Evolutionary conservation across 2,329 filamentous ascomycete genomes (phyloP).

Genomic region (Stagonosporopsis rhizophila): DNA sequence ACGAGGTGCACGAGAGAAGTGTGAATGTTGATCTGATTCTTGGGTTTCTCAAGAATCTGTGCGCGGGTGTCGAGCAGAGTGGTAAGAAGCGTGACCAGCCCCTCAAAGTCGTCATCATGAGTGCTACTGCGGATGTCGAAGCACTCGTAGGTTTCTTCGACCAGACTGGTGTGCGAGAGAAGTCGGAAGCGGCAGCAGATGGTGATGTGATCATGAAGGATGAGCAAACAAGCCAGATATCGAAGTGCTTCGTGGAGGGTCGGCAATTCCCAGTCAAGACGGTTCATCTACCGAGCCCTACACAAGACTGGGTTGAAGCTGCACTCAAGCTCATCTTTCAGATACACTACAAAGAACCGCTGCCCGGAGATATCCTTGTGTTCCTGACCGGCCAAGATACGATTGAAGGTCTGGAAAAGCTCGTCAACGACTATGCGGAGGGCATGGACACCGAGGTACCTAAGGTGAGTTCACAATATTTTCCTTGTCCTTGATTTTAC

Average conservation of each 20-base stretch:
- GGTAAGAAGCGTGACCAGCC: conserved; percentile 66
- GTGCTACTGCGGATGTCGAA: conserved; percentile 90
- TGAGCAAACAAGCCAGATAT: conserved; percentile 13
- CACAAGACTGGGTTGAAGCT: conserved; percentile 81
- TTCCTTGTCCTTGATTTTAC: background rate
- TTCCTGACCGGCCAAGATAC: conserved; percentile 94
- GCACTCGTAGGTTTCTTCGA: conserved; percentile 78
- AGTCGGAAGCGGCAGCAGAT: conserved; percentile 20
- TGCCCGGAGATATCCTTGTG: conserved; percentile 92
- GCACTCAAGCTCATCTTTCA: conserved; percentile 83
- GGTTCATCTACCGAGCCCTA: conserved; percentile 74
- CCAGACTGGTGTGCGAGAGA: conserved; percentile 15
- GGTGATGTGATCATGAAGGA: background rate
- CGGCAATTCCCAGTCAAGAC: conserved; percentile 86
- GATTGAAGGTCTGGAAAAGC: conserved; percentile 79
- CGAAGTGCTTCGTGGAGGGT: conserved; percentile 77
- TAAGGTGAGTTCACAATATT: conserved; percentile 55
- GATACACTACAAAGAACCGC: conserved; percentile 83
- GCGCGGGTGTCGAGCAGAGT: conserved; percentile 67
- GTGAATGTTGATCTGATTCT: conserved; percentile 91
- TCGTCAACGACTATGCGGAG: conserved; percentile 80
- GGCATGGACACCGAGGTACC: conserved; percentile 78
- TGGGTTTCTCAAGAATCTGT: conserved; percentile 83
- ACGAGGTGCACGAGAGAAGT: conserved; percentile 96
- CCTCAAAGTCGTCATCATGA: conserved; percentile 94